Base-by-base conservation (phyloP, 768 basidiomycete species). In the Pisolithus marmoratus region DNA sequence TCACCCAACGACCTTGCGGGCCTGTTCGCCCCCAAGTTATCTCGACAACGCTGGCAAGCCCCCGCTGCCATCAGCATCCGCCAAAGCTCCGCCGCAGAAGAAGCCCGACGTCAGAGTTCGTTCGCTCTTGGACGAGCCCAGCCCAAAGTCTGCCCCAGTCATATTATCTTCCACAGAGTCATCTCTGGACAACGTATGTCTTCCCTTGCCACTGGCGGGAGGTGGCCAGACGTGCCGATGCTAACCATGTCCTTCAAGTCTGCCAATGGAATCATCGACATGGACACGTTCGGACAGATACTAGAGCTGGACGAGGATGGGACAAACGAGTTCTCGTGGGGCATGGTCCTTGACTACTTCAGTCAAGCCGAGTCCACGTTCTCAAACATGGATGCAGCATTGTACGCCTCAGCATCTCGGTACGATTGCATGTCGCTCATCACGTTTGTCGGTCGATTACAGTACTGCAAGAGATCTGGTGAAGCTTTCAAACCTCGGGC, bases 281-380 rank as follows among this genome's bases (percentile, higher is more conserved):
- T 83, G 81, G 83, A 85, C 0, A 85, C 79, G 17, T 92, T 99
- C 66, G 60, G 67, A 5, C 95, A 98, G 70, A 83, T 98, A 57
- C 78, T 94, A 56, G 94, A 97, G 48, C 81, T 98, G 61, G 96
- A 92, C 65, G 94, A 93, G 8, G 89, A 83, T n/a, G 87, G 82
- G 52, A 72, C 73, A 12, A 76, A 74, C 51, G 84, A 85, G 7
- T 99, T 98, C 68, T 87, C 87, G 15, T 73, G 72, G 52, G 81
- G 71, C 38, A 94, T 97, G 84, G 85, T 85, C 14, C 66, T 71
- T 60, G 88, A 82, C 1, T 99, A 89, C 68, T 89, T 94, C 64
- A 68, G 70, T 1, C 96, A 99, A 67, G 91, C 90, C 0, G 75
- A 73, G 15, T 60, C 72, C 19, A 95, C 92, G 0, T 92, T 99